phyloP scores from a whole-genome alignment of 306 rosid genomes.

The Prunus mira region DNA sequence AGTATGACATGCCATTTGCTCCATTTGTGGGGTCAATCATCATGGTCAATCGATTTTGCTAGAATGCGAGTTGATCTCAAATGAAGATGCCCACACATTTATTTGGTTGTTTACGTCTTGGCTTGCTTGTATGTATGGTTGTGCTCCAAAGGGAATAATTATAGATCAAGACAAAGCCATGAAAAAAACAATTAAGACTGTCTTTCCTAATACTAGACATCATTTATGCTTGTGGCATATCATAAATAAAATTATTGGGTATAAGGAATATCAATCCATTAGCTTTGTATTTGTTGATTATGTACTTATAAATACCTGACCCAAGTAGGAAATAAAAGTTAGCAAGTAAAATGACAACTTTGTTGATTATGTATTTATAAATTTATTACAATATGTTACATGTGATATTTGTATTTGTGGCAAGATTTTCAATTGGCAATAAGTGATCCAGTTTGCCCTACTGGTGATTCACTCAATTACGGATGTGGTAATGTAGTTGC shows the following conservation, averaged over 20 bases:
- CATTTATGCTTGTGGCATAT: neutral
- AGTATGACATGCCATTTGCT: neutral
- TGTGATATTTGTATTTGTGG: no score
- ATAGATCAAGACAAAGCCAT: constrained; percentile 7
- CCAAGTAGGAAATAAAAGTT: no score
- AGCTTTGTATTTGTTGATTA: neutral
- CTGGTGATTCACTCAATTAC: no score
- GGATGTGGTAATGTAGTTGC: no score
- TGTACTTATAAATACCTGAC: no score
- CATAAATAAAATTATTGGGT: neutral
- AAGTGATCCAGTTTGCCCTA: no score
- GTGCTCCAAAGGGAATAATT: constrained; percentile 14
- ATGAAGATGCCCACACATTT: neutral
- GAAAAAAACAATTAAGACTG: neutral
- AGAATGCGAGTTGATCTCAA: neutral
- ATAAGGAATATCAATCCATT: neutral
- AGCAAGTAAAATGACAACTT: no score
- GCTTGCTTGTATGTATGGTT: neutral
- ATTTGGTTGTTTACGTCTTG: constrained; percentile 2
- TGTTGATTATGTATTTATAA: no score
- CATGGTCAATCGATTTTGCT: neutral
- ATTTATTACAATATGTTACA: no score
- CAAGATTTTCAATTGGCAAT: no score
- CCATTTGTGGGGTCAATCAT: neutral
- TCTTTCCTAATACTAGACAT: constrained; percentile 6